Evolutionary conservation across 495 filamentous ascomycete genomes (phyloP).

Genomic region (Clavariopsis aquatica): DNA sequence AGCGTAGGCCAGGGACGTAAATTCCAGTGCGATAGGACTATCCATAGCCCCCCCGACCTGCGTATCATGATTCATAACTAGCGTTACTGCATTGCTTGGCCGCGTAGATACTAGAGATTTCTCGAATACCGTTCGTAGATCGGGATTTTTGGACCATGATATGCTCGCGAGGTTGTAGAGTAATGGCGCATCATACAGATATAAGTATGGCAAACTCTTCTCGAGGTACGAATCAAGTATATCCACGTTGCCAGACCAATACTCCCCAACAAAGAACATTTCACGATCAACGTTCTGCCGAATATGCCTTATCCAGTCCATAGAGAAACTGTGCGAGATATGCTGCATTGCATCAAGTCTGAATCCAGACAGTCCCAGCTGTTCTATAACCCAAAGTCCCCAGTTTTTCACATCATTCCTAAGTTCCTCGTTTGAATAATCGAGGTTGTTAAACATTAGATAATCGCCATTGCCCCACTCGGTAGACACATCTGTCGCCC

Average conservation of each 20-base stretch:
- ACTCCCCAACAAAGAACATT: conserved; percentile 71
- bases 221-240: conserved; percentile 60
- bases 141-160: conserved; percentile 52
- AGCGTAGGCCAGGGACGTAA: conserved; percentile 43
- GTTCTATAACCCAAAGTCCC: conserved; percentile 61
- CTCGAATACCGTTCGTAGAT: conserved; percentile 63
- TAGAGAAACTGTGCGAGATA: conserved; percentile 62
- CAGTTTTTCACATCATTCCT: conserved; percentile 62
- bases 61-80: conserved; percentile 60
- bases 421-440: conserved; percentile 65
- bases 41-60: conserved; percentile 41
- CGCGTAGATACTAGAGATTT: conserved; percentile 57
- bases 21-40: conserved; percentile 34
- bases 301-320: conserved; percentile 56
- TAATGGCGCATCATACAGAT: conserved; percentile 67
- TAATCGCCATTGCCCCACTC: conserved; percentile 74
- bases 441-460: conserved; percentile 59
- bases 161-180: conserved; percentile 61
- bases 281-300: conserved; percentile 49
- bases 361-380: conserved; percentile 62
- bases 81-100: conserved; percentile 61
- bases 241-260: conserved; percentile 62
- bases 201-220: conserved; percentile 55
- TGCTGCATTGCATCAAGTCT: conserved; percentile 72
- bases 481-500: conserved; percentile 63